Evolutionary conservation across 2,329 filamentous ascomycete species (phyloP).

Genomic region (Calonectria fujianensis): DNA sequence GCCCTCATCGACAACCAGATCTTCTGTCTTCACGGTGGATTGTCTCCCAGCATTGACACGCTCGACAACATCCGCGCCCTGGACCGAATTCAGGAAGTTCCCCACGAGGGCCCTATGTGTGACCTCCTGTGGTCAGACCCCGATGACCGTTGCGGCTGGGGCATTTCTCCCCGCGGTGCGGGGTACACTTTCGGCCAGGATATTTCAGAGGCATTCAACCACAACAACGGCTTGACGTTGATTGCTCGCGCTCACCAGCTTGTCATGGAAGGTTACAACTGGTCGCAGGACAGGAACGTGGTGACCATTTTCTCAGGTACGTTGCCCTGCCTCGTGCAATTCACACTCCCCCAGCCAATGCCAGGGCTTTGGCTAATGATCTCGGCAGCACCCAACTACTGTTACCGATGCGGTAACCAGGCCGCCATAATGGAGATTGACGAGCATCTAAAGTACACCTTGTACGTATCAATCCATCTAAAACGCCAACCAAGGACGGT

Average conservation of each 20-base stretch:
- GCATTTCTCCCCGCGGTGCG: constrained; percentile 94
- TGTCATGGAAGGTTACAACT: constrained; percentile 99
- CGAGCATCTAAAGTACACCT: constrained; percentile 99
- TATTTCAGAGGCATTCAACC: constrained; percentile 98
- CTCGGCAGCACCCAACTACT: constrained; percentile 87
- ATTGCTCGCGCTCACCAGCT: constrained; percentile 98
- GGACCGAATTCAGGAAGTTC: constrained; percentile 98
- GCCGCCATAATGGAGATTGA: constrained; percentile 99
- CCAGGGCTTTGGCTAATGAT: constrained; percentile 19
- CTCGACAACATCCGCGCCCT: constrained; percentile 96
- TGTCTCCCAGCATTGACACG: constrained; percentile 97
- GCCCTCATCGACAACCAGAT: constrained; percentile 99
- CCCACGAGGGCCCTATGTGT: constrained; percentile 98
- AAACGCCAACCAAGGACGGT: not conserved
- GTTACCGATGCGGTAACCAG: constrained; percentile 99
- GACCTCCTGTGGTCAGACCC: constrained; percentile 98
- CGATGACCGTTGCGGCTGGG: constrained; percentile 97
- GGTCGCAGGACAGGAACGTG: constrained; percentile 98
- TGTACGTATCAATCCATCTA: constrained; percentile 78
- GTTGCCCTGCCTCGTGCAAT: constrained; percentile 38
- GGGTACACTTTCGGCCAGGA: constrained; percentile 98
- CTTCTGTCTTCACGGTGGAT: constrained; percentile 97
- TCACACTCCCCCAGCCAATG: constrained; percentile 9
- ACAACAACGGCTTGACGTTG: constrained; percentile 97
- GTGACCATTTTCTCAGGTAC: constrained; percentile 98